These are phyloP conservation scores for Amphicarpaea edgeworthii DNA, from an alignment of 306 rosid genomes.

Conservation along the genomic window DNA sequence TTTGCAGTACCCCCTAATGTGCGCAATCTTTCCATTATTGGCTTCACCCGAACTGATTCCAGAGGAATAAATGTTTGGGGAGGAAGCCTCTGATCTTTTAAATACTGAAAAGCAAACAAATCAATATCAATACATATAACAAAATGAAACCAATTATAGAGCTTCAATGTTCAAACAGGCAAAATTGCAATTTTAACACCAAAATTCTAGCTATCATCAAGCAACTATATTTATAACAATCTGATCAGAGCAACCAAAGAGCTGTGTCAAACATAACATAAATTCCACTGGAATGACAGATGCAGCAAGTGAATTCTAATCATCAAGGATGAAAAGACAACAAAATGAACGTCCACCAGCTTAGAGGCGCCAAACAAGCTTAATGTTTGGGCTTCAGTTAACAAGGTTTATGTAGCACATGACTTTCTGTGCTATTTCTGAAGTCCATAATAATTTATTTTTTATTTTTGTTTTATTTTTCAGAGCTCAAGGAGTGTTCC, in stretches of 20 bases:
- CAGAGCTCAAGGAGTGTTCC: constrained; percentile 18
- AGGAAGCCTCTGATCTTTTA: constrained; percentile 99
- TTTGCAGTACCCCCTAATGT: constrained; percentile 83
- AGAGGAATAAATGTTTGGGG: constrained; percentile 99
- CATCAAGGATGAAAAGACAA: constrained; percentile 22
- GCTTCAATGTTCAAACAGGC: constrained; percentile 32
- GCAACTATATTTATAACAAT: neutral
- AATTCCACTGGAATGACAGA: constrained; percentile 15
- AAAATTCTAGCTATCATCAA: constrained; percentile 31
- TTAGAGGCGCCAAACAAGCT: constrained; percentile 31
- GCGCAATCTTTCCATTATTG: constrained; percentile 91
- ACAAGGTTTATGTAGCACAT: constrained; percentile 12
- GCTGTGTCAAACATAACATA: constrained; percentile 11
- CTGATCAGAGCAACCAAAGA: constrained; percentile 19
- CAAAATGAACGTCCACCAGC: neutral
- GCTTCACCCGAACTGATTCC: constrained; percentile 94
- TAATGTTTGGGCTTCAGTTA: constrained; percentile 8
- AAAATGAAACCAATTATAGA: constrained; percentile 5
- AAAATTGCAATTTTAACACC: constrained; percentile 15
- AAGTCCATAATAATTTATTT: constrained; percentile 28
- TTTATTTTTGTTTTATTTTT: neutral
- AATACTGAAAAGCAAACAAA: constrained; percentile 69
- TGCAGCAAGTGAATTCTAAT: constrained; percentile 16
- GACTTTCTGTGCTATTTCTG: neutral
- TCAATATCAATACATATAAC: constrained; percentile 34